phyloP scores from a whole-genome alignment of 2,329 filamentous ascomycete genomes.

The Madurella fahalii region DNA sequence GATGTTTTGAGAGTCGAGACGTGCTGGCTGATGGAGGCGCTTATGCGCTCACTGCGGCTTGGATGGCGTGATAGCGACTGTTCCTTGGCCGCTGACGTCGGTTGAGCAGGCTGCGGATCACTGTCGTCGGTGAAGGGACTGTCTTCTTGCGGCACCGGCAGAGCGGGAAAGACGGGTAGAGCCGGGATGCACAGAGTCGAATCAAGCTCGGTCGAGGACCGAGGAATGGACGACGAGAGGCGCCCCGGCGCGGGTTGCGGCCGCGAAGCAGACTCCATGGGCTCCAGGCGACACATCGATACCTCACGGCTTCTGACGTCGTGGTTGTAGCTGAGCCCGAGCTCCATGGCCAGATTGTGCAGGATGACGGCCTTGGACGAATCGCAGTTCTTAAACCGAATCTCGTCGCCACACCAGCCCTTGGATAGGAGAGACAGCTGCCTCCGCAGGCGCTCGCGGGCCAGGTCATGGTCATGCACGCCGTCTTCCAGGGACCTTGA shows the following conservation, averaged over 20 bases:
- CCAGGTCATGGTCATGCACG: conserved; percentile 10
- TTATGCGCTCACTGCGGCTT: conserved; percentile 24
- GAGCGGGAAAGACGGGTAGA: conserved; percentile 4
- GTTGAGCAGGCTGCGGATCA: neutral
- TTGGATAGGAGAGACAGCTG: conserved; percentile 29
- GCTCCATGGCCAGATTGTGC: conserved; percentile 27
- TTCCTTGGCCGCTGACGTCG: conserved; percentile 1
- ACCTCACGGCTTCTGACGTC: conserved; percentile 25
- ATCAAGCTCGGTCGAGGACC: conserved; percentile 20
- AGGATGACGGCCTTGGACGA: conserved; percentile 27
- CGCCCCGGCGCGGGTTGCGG: conserved; percentile 1
- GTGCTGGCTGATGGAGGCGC: conserved; percentile 25
- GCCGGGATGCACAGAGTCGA: conserved; percentile 15
- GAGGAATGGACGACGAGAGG: conserved; percentile 7
- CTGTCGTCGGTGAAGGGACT: neutral
- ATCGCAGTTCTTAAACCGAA: conserved; percentile 28
- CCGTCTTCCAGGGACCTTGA: neutral
- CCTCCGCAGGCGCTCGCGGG: conserved; percentile 24
- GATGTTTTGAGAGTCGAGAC: conserved; percentile 24
- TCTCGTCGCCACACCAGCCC: conserved; percentile 22
- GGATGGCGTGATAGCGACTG: conserved; percentile 22
- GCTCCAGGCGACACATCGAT: conserved; percentile 22
- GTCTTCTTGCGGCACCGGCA: neutral
- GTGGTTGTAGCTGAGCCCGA: conserved; percentile 29
- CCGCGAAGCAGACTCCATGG: neutral